phyloP scores from a whole-genome alignment of 306 rosid genomes.

The Styphnolobium japonicum region DNA sequence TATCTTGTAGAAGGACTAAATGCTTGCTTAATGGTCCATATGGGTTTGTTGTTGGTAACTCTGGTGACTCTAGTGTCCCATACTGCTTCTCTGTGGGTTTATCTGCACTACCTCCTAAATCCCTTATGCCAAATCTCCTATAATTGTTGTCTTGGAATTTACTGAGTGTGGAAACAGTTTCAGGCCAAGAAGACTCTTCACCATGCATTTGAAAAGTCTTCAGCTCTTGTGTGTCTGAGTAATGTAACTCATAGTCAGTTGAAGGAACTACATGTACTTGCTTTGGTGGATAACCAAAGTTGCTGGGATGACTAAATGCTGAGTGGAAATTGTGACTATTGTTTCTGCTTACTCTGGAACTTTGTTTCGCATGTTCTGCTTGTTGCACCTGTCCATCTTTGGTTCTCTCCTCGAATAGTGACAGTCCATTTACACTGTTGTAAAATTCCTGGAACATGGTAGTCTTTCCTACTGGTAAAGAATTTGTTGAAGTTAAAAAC shows the following conservation, averaged over 20 bases:
- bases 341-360: slow-evolving; percentile 29
- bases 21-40: slow-evolving; percentile 34
- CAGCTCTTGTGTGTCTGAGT: slow-evolving; percentile 34
- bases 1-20: slow-evolving; percentile 33
- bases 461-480: slow-evolving; percentile 37
- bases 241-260: slow-evolving; percentile 31
- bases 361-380: slow-evolving; percentile 30
- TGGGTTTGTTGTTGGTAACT: slow-evolving; percentile 36
- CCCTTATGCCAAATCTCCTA: slow-evolving; percentile 36
- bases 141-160: slow-evolving; percentile 30
- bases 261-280: slow-evolving; percentile 42
- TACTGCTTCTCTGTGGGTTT: slow-evolving; percentile 32
- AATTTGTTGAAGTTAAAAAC: slow-evolving; percentile 34
- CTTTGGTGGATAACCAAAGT: slow-evolving; percentile 35
- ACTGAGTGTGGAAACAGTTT: slow-evolving; percentile 33
- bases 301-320: slow-evolving; percentile 39
- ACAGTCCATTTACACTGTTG: slow-evolving; percentile 43
- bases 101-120: slow-evolving; percentile 29
- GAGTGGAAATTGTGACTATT: slow-evolving; percentile 36
- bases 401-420: slow-evolving; percentile 39
- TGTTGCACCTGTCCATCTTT: slow-evolving; percentile 35
- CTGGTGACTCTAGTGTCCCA: slow-evolving; percentile 31
- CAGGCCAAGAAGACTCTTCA: slow-evolving; percentile 53
- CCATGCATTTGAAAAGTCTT: slow-evolving; percentile 47
- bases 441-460: slow-evolving; percentile 52